Evolutionary conservation across 495 filamentous ascomycete species (phyloP).

Genomic region (Bombardia bombarda): DNA sequence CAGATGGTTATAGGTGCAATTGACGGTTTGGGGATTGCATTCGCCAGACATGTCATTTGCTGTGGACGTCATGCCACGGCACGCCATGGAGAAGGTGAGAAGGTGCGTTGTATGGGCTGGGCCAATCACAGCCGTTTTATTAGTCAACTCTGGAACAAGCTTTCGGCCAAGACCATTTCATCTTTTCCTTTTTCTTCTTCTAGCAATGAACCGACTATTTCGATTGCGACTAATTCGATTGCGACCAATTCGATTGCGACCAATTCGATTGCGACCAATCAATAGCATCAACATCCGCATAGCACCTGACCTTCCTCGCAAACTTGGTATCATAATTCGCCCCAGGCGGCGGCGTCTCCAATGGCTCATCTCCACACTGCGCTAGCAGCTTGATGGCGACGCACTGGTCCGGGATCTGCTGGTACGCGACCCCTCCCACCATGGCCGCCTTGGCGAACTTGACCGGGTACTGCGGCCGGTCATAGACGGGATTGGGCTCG

Average conservation of each 20-base stretch:
- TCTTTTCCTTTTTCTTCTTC: too few species aligned
- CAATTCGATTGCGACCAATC: neutral
- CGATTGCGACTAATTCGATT: neutral
- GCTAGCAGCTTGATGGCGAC: conserved; percentile 10
- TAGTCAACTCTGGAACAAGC: too few species aligned
- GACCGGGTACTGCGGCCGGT: conserved; percentile 17
- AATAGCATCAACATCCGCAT: conserved; percentile 1
- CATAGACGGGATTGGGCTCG: conserved; percentile 8
- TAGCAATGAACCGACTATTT: neutral
- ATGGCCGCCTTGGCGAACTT: conserved; percentile 2
- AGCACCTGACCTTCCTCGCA: conserved; percentile 9
- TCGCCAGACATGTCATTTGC: too few species aligned
- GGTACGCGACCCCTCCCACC: conserved; percentile 4
- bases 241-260: neutral
- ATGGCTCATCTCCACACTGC: conserved; percentile 9
- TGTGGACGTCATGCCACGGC: too few species aligned
- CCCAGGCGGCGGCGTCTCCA: conserved; percentile 1
- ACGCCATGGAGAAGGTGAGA: too few species aligned
- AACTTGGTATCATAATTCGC: conserved; percentile 8
- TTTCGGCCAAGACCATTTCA: too few species aligned
- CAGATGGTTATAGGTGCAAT: too few species aligned
- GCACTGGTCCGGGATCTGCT: conserved; percentile 8
- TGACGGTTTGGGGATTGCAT: too few species aligned
- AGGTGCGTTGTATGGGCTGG: too few species aligned
- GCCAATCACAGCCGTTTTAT: too few species aligned